These are phyloP conservation scores for Plasmodium vinckei DNA, from an alignment of 169 alveolate species.

Conservation along the genomic window DNA sequence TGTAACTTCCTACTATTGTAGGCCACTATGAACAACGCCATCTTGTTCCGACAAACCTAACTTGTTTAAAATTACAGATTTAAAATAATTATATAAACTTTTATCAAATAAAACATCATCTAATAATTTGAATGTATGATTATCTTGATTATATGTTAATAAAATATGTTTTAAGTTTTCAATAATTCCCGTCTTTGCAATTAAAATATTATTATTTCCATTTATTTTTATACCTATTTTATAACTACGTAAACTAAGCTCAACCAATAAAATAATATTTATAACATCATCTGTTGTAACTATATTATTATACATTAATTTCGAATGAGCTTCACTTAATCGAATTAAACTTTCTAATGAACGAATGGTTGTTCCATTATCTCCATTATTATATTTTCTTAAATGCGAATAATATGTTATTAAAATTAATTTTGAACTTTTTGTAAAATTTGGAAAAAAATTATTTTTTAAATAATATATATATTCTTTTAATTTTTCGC, in stretches of 20 bases:
- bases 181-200: conserved; percentile 50
- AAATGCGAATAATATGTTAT: conserved; percentile 76
- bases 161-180: conserved; percentile 21
- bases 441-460: conserved; percentile 74
- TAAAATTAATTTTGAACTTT: conserved; percentile 69
- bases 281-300: conserved; percentile 88
- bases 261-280: conserved; percentile 33
- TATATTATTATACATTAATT: conserved; percentile 86
- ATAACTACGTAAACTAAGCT: conserved; percentile 65
- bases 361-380: conserved; percentile 92
- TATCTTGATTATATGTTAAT: conserved; percentile 14
- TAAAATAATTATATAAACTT: conserved; percentile 32
- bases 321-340: conserved; percentile 94
- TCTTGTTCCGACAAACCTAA: conserved; percentile 35
- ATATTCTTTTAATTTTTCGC: conserved; percentile 79
- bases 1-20: no score
- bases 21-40: conserved; percentile 9
- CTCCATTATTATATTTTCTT: conserved; percentile 69
- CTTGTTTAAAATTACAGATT: conserved; percentile 40
- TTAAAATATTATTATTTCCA: conserved; percentile 19
- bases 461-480: conserved; percentile 74
- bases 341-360: conserved; percentile 92
- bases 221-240: conserved; percentile 42
- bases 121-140: conserved; percentile 27
- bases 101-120: conserved; percentile 53